These are phyloP conservation scores for Margaritispora aquatica DNA, from an alignment of 495 filamentous ascomycete genomes.

Conservation along the genomic window DNA sequence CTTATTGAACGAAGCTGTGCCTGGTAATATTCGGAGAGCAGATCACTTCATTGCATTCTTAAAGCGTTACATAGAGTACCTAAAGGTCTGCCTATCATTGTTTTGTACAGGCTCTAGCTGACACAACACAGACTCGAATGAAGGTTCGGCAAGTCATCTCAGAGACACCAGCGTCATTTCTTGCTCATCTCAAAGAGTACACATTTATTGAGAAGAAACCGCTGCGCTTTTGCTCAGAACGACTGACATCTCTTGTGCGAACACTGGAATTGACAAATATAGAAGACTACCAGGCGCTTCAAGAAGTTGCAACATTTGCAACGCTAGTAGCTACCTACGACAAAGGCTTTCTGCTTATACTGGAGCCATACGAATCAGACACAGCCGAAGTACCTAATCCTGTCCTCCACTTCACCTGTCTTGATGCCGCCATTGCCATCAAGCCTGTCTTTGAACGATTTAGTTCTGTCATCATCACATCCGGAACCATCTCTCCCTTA, in stretches of 20 bases:
- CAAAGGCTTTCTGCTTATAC: conserved; percentile 90
- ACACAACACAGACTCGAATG: conserved; percentile 68
- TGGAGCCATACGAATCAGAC: conserved; percentile 95
- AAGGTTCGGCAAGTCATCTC: conserved; percentile 96
- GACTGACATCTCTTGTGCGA: conserved; percentile 87
- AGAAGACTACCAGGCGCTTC: conserved; percentile 92
- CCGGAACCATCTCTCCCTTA: conserved; percentile 90
- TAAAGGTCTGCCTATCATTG: conserved; percentile 51
- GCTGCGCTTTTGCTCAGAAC: conserved; percentile 89
- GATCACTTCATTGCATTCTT: conserved; percentile 96
- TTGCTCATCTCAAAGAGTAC: conserved; percentile 87
- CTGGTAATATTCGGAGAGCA: conserved; percentile 91
- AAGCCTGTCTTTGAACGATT: conserved; percentile 97
- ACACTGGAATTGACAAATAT: conserved; percentile 96
- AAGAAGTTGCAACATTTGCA: conserved; percentile 98
- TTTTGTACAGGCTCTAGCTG: not conserved
- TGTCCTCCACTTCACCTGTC: conserved; percentile 88
- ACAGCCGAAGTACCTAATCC: conserved; percentile 94
- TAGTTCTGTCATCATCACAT: conserved; percentile 96
- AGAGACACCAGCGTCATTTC: conserved; percentile 90
- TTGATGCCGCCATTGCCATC: conserved; percentile 97
- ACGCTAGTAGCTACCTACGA: conserved; percentile 97
- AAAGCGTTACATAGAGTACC: conserved; percentile 94
- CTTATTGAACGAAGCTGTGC: conserved; percentile 85
- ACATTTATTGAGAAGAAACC: conserved; percentile 98